A percentile compares a stretch with the other conserved stretches of the same genome.
These are phyloP conservation scores for Citrus sp. DNA, from an alignment of 345 rosid genomes.

Conservation along the genomic window DNA sequence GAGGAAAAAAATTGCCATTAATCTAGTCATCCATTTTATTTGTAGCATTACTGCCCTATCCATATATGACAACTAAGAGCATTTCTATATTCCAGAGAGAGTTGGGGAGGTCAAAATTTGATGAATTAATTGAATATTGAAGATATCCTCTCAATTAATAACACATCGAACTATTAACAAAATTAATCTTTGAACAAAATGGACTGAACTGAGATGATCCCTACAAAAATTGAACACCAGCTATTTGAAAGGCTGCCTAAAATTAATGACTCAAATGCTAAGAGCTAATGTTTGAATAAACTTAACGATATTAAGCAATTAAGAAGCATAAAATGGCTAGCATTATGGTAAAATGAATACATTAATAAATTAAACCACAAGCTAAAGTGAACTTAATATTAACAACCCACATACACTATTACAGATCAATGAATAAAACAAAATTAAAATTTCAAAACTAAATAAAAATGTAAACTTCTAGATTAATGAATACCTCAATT, in stretches of 20 bases:
- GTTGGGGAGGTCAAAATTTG: no score
- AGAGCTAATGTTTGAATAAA: background rate
- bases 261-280: no score
- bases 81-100: no score
- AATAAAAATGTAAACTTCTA: background rate
- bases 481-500: conserved; percentile 50
- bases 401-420: background rate
- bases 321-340: background rate
- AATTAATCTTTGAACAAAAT: no score
- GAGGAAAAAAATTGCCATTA: no score
- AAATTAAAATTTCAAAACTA: background rate
- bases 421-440: background rate
- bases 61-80: background rate
- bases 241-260: background rate
- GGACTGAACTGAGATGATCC: no score
- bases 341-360: background rate
- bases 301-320: background rate
- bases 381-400: background rate
- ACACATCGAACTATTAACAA: no score
- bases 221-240: no score
- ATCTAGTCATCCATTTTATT: background rate
- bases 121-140: no score
- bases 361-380: background rate
- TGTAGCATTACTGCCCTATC: background rate
- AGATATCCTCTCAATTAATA: no score